Evolutionary conservation across 805 yeast species (phyloP), one percentile per base, ranked within the genome.

Genomic region (Saturnispora hagleri): DNA sequence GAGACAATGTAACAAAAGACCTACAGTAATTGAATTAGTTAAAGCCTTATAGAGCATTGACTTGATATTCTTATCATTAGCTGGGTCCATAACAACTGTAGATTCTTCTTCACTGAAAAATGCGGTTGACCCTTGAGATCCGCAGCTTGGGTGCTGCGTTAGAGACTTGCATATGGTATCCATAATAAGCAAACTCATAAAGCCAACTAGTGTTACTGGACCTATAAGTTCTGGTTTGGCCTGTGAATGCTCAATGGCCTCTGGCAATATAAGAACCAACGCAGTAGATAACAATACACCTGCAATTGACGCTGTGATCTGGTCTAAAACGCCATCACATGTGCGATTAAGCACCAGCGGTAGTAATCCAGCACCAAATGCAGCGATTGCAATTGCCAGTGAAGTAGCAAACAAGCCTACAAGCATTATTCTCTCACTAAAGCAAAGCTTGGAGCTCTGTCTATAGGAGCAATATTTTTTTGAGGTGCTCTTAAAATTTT

Each of bases 1-100:
- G 2, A 80, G 59, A 0, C 87, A 78, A 60, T 86, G 95, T 15
- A 85, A 69, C 1, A 84, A 61, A 13, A 86, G 69, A 0, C 89
- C 89, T 4, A 84, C 58, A 0, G 86, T 77, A 2, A 80, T 69
- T 1, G 86, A 67, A 15, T 78, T 67, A 17, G 62, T 58, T 18
- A 73, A 48, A 1, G 77, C 67, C 3, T 73, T 62, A 33, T 50
- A 35, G 24, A 64, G 20, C 13, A 36, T 22, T 20, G 49, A 36
- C 40, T 38, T 46, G 15, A 46, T 40, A n/a, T 36, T 42, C 9
- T 17, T 31, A 13, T 28, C 8, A 18, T 36, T 31, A 3, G 40
- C 15, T 5, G 40, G 4, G 12, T 41, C 20, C 10, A 46, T 31
- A 13, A 17, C 35, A 4, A 18, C 49, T 5, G 22, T 18, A 9